Conservation (phyloP, 257 asterid species). For the Nicotiana undulata region DNA sequence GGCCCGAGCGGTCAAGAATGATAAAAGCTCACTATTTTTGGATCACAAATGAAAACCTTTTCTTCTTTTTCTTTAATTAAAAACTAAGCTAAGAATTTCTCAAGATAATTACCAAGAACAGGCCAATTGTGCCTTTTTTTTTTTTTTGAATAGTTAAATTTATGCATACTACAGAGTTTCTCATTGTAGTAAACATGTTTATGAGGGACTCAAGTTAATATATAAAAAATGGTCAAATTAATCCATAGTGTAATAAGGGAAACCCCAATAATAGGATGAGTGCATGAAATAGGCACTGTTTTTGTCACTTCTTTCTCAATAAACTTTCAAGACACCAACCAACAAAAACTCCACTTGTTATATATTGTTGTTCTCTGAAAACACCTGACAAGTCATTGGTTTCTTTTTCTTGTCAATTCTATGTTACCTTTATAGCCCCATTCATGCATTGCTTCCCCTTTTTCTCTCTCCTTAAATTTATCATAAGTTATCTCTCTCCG, state of each 20-base stretch:
- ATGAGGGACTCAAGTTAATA: neutral
- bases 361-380: neutral
- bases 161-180: too few species aligned
- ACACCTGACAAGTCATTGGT: conserved; percentile 3
- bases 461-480: neutral
- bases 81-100: too few species aligned
- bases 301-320: neutral
- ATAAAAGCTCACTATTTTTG: too few species aligned
- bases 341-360: neutral
- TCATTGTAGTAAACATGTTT: too few species aligned
- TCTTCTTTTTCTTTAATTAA: neutral
- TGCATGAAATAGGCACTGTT: neutral
- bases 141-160: too few species aligned
- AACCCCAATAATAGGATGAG: neutral
- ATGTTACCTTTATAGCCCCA: conserved; percentile 7
- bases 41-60: neutral
- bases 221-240: neutral
- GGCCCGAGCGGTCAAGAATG: too few species aligned
- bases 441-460: neutral
- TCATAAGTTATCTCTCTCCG: neutral
- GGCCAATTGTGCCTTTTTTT: too few species aligned
- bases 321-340: neutral
- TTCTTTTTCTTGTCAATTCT: conserved; percentile 15
- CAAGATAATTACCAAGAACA: too few species aligned
- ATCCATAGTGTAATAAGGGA: neutral